Evolutionary conservation across 345 rosid genomes (phyloP), one percentile per base, ranked within the genome.

Genomic region (Hibiscus syriacus): DNA sequence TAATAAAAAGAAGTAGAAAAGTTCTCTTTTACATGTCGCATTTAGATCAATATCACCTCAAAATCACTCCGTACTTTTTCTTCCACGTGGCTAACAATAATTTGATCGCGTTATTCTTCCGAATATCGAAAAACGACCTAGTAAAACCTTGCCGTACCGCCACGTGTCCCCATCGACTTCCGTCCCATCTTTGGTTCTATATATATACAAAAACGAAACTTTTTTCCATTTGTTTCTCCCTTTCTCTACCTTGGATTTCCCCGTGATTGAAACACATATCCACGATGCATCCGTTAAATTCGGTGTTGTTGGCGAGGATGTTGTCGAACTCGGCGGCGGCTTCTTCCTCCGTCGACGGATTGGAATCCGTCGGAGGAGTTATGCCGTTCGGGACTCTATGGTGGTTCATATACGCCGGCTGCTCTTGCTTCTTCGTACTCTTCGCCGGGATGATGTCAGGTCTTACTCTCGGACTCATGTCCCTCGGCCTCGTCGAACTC

Each of bases 381-480:
- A 83, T 93, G 1, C 49, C 85, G 2, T 90, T 81, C 25, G 96
- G 97, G 62, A 76, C 90, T 46, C 30, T 78, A 0, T 39, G 53
- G 83, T 93, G 84, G 84, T 80, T 78, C 70, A 55, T 76, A 11
- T 91, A 91, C 77, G 94, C 84, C 5, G 92, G 90, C 16, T 22
- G 87, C 39, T 94, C 89, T 55, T 87, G 95, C 82, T 73, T 83
- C 19, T 84, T 94, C 14, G 99, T 94, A 2, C 79, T 91, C 32
- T 94, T 94, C 80, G 99, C 99, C 7, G 97, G 99, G 0, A 86
- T 89, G 45, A 94, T 94, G 99, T 94, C 97, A 14, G 99, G 99
- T 56, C 87, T 94, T 19, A 94, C 99, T 50, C 77, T 94, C n/a
- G 99, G 99, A 2, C 87, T 94, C 66, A 94, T 94, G 99, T 94